Conservation (phyloP, 305 asterid genomes). For the Fraxinus dipetala region DNA sequence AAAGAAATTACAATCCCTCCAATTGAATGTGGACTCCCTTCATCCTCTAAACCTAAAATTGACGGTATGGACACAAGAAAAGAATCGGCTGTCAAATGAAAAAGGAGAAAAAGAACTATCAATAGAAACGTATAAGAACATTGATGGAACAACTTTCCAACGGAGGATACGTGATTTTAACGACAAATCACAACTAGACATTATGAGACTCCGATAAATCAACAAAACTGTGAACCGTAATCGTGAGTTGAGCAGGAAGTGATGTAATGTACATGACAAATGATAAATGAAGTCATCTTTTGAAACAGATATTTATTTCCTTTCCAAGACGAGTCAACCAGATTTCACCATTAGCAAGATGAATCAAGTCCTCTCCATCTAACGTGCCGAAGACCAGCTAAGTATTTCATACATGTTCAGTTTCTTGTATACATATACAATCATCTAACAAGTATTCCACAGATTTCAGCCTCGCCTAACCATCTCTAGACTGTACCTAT, state of each 20-base stretch:
- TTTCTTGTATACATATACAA: not conserved
- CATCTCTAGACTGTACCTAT: slow-evolving; percentile 16
- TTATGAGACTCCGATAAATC: not conserved
- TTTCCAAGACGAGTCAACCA: not conserved
- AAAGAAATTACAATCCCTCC: not conserved
- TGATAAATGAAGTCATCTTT: not conserved
- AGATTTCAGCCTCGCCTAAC: not conserved
- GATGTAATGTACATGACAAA: not conserved
- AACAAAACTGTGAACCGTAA: not conserved
- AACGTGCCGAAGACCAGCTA: not conserved
- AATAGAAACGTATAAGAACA: not conserved
- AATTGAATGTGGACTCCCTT: not conserved
- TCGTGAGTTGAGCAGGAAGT: not conserved
- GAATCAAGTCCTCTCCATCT: not conserved
- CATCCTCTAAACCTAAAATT: not conserved
- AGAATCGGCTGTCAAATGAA: slow-evolving; percentile 5
- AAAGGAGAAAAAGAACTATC: not conserved
- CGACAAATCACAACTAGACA: not conserved
- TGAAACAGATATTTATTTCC: not conserved
- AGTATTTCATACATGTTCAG: not conserved
- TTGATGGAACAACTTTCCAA: slow-evolving; percentile 2
- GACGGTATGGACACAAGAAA: not conserved
- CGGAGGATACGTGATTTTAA: not conserved
- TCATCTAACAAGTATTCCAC: not conserved
- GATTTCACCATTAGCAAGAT: not conserved